Percentiles rank a stretch among this genome's conserved stretches.
These are phyloP conservation scores for Andrographis paniculata DNA, from an alignment of 305 asterid species.

Conservation along the genomic window DNA sequence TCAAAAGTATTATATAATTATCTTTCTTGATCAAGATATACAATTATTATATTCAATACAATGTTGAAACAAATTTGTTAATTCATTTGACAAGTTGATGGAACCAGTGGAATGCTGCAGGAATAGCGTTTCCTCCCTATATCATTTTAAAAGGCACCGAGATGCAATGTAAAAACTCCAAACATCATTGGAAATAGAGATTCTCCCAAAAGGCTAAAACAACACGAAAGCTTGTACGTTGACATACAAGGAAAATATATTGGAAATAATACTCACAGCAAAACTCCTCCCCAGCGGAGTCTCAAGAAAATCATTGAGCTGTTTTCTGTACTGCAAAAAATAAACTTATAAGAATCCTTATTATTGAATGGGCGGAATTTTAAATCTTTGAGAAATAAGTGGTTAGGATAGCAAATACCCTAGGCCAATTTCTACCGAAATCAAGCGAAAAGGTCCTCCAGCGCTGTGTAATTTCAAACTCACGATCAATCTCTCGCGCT, in stretches of 20 bases:
- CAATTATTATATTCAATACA: background rate
- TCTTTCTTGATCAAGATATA: background rate
- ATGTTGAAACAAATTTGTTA: too few relatives aligned
- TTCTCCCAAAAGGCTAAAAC: background rate
- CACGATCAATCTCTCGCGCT: slow-evolving; percentile 77
- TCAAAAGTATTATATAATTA: background rate
- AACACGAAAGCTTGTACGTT: background rate
- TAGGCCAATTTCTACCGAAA: slow-evolving; percentile 58
- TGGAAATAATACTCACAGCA: slow-evolving; percentile 41
- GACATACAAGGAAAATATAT: background rate
- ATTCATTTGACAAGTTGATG: too few relatives aligned
- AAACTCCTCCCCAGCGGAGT: slow-evolving; percentile 71
- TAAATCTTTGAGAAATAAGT: background rate
- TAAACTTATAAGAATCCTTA: too few relatives aligned
- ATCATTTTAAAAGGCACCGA: too few relatives aligned
- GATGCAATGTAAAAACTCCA: too few relatives aligned
- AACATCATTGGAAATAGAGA: background rate
- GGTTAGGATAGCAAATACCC: slow-evolving; percentile 28
- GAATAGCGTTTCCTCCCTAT: too few relatives aligned
- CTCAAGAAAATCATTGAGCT: slow-evolving; percentile 53
- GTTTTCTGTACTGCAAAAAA: slow-evolving; percentile 68
- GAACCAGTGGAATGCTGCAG: too few relatives aligned
- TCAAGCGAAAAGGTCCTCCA: slow-evolving; percentile 73
- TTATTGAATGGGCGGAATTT: too few relatives aligned
- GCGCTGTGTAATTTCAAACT: slow-evolving; percentile 53